A percentile compares a stretch with the other conserved stretches of the same genome.
Conservation (phyloP, 805 yeast species). For the Suhomyces faveliae region DNA sequence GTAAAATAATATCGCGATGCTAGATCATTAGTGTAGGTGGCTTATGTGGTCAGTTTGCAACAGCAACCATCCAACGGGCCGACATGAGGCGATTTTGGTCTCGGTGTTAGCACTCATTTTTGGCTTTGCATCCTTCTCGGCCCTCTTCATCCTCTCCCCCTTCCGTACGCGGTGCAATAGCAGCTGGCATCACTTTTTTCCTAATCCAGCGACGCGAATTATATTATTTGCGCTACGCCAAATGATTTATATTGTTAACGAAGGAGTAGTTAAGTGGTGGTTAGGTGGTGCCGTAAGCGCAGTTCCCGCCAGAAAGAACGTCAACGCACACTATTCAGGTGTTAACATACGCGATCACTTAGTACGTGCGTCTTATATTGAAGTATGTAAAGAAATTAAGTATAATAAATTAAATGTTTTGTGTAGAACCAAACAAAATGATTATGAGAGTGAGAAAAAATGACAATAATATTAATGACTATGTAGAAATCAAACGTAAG, state of each 20-base stretch:
- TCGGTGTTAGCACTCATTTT: no score
- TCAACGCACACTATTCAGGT: no score
- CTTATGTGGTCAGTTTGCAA: background rate
- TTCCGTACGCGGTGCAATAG: background rate
- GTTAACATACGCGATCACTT: no score
- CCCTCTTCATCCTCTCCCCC: background rate
- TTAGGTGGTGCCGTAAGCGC: no score
- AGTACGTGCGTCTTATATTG: background rate
- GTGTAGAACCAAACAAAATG: slow-evolving; percentile 3
- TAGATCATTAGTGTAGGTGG: no score
- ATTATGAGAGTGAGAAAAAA: slow-evolving; percentile 10
- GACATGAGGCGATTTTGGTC: no score
- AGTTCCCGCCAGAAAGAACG: no score
- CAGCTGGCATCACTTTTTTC: background rate
- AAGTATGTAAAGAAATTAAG: background rate
- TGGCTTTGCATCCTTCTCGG: no score
- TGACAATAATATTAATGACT: background rate
- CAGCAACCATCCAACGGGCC: background rate
- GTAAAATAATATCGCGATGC: no score
- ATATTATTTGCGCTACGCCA: background rate
- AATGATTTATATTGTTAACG: no score
- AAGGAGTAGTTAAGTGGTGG: no score
- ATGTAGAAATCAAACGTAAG: background rate
- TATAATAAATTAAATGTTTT: background rate
- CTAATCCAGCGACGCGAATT: background rate